A percentile compares a stretch with the other conserved stretches of the same genome.
Evolutionary conservation across 2,329 filamentous ascomycete species (phyloP).

Genomic region (Penicillium sp.): DNA sequence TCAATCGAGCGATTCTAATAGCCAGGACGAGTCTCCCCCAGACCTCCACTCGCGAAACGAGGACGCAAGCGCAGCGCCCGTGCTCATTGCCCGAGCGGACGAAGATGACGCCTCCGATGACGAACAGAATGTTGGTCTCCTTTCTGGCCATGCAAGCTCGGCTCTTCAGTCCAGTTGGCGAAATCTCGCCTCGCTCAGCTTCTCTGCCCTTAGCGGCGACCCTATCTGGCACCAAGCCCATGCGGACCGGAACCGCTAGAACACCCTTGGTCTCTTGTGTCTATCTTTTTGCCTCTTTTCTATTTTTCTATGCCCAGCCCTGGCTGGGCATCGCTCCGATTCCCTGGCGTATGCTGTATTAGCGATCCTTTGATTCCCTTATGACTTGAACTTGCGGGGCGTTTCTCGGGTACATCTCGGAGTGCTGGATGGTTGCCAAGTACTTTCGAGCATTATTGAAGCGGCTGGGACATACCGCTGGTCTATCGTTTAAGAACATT

Average conservation of each 20-base stretch:
- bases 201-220: slow-evolving; percentile 50
- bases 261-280: slow-evolving; percentile 8
- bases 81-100: slow-evolving; percentile 44
- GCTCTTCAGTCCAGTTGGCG: slow-evolving; percentile 45
- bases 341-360: slow-evolving; percentile 33
- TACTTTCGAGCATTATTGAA: slow-evolving; percentile 18
- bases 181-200: slow-evolving; percentile 46
- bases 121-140: slow-evolving; percentile 44
- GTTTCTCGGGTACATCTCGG: slow-evolving; percentile 28
- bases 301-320: slow-evolving; percentile 10
- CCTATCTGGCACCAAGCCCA: slow-evolving; percentile 47
- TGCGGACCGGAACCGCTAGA: slow-evolving; percentile 42
- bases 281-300: slow-evolving; percentile 16
- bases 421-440: slow-evolving; percentile 20
- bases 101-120: slow-evolving; percentile 45
- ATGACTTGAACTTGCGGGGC: slow-evolving; percentile 25
- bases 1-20: slow-evolving; percentile 21
- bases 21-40: slow-evolving; percentile 44
- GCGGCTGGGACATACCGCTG: slow-evolving; percentile 24
- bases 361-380: slow-evolving; percentile 33
- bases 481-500: slow-evolving; percentile 19
- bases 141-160: slow-evolving; percentile 35
- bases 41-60: slow-evolving; percentile 49
- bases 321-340: slow-evolving; percentile 16
- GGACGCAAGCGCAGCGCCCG: slow-evolving; percentile 53